Conservation (phyloP, 257 asterid genomes). For the Penstemon eatonii region DNA sequence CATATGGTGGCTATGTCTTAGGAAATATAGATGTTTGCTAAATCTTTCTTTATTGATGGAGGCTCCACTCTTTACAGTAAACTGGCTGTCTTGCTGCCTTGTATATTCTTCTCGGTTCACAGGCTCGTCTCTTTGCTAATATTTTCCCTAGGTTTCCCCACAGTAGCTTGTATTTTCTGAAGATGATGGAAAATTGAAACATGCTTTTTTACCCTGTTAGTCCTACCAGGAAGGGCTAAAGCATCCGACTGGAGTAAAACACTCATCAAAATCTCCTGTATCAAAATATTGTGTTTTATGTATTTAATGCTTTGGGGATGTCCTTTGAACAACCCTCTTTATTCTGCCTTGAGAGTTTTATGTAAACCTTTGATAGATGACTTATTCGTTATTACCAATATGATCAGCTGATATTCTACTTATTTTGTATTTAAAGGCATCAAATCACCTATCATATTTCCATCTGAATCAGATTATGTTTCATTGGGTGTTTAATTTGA, state of each 20-base stretch:
- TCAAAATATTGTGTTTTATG: background rate
- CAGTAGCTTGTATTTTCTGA: background rate
- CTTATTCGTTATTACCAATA: background rate
- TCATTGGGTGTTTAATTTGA: background rate
- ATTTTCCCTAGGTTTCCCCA: background rate
- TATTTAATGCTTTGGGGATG: too few relatives aligned
- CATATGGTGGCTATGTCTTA: too few relatives aligned
- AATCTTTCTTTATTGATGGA: too few relatives aligned
- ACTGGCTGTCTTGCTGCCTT: background rate
- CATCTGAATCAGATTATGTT: too few relatives aligned
- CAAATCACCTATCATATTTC: background rate
- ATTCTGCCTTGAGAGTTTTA: too few relatives aligned
- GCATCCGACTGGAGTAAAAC: background rate
- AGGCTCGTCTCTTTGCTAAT: background rate
- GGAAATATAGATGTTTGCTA: too few relatives aligned
- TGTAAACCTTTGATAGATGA: background rate
- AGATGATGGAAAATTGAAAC: background rate
- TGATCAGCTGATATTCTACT: background rate
- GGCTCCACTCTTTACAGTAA: too few relatives aligned
- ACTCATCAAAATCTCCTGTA: background rate
- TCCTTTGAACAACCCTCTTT: too few relatives aligned
- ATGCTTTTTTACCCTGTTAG: too few relatives aligned
- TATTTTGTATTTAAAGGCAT: background rate
- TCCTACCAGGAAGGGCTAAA: too few relatives aligned
- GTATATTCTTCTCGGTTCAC: background rate